Evolutionary conservation across 2,329 filamentous ascomycete species (phyloP), one percentile per base, ranked within the genome.

Genomic region (Trichoderma brevicompactum): DNA sequence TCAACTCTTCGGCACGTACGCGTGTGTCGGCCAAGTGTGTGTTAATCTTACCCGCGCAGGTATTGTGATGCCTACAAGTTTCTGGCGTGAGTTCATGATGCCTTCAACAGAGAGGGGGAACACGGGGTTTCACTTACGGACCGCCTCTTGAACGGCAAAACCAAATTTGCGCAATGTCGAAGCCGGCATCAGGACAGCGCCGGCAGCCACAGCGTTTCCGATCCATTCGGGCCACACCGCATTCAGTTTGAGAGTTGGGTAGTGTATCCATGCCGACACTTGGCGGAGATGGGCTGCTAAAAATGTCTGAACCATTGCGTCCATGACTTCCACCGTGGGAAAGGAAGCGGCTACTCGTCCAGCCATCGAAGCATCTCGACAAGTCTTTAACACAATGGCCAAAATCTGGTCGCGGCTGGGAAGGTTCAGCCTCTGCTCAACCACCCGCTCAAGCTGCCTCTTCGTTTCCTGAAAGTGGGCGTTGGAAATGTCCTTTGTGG

Each of bases 281-380:
- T 87, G 81, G 53, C 86, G 82, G 32, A 80, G 77, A 49, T 88
- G 84, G 1, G 81, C 80, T 0, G 84, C 83, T 19, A 89, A 76
- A 67, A 85, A 89, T 67, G 85, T 83, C 66, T 89, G 85, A 12
- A 88, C 79, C 64, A 89, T 78, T 9, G 82, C 85, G 69, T 89
- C 87, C 66, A 90, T 78, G 2, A 87, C 74, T 23, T 86, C 83
- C 17, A 85, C 80, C 1, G 85, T 86, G 0, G 87, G 87, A 68
- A 90, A 90, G 0, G 87, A 87, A 1, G 81, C 83, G 17, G 83
- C 85, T 19, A 86, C 84, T 56, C 79, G 82, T 66, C 72, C 82
- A 75, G 75, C 82, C 76, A 75, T 83, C 70, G 77, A 76, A 68
- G 79, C 79, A 44, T 79, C 79, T 53, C 82, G 83, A 69, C 84